These are phyloP conservation scores for Eucalyptus cladocalyx DNA, from an alignment of 345 rosid species.

Conservation along the genomic window DNA sequence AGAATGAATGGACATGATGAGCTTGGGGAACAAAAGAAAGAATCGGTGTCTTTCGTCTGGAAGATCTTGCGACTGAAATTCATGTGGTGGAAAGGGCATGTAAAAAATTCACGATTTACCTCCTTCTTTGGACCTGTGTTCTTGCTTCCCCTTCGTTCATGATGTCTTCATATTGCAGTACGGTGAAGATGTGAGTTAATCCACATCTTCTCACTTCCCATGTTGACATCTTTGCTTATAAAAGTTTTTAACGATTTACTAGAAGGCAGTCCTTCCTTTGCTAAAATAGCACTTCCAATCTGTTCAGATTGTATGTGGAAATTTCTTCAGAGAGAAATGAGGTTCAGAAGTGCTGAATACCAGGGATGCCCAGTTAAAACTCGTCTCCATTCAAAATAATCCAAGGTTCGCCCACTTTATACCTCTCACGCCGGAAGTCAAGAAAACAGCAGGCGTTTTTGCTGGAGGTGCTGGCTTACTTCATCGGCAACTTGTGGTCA, in stretches of 20 bases:
- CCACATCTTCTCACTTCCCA: not conserved
- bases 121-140: not conserved
- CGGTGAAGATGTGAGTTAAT: not conserved
- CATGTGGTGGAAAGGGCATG: not conserved
- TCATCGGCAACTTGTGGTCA: no score
- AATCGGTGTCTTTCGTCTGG: not conserved
- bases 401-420: slow-evolving; percentile 62
- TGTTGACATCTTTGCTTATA: not conserved
- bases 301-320: slow-evolving; percentile 52
- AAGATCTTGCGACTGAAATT: not conserved
- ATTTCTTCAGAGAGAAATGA: slow-evolving; percentile 34
- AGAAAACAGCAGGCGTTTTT: slow-evolving; percentile 69
- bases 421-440: slow-evolving; percentile 70
- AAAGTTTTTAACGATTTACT: not conserved
- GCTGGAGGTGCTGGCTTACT: slow-evolving; percentile 46
- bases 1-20: not conserved
- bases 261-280: not conserved
- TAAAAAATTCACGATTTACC: not conserved
- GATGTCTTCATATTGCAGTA: not conserved
- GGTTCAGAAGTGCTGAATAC: slow-evolving; percentile 51
- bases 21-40: not conserved
- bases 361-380: slow-evolving; percentile 36
- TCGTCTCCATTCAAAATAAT: slow-evolving; percentile 61
- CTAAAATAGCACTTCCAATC: not conserved
- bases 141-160: not conserved